Percentiles rank a stretch among this genome's conserved stretches.
Conservation (phyloP, 1,139 yeast genomes). For the Debaryomycetaceae sp. region DNA sequence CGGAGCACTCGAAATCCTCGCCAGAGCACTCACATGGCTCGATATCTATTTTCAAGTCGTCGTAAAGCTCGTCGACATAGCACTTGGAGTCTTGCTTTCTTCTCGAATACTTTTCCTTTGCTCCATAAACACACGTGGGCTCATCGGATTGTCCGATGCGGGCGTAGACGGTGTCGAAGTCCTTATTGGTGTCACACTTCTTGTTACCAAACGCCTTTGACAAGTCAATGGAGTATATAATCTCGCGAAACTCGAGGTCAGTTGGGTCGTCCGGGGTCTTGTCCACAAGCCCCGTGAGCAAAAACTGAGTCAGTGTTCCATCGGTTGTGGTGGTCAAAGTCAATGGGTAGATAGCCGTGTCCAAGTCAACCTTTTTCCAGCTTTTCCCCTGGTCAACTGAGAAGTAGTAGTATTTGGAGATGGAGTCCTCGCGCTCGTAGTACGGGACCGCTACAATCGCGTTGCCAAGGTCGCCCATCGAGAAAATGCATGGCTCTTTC, state of each 20-base stretch:
- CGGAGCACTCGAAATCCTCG: constrained; percentile 70
- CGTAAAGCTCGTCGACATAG: constrained; percentile 56
- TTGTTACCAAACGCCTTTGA: constrained; percentile 49
- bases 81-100: constrained; percentile 70
- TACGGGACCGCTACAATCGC: constrained; percentile 60
- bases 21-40: constrained; percentile 65
- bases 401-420: constrained; percentile 37
- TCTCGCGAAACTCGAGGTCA: constrained; percentile 15
- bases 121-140: constrained; percentile 73
- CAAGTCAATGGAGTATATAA: constrained; percentile 56
- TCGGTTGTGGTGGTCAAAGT: constrained; percentile 62
- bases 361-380: constrained; percentile 56
- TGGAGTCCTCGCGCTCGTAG: constrained; percentile 17
- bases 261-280: constrained; percentile 13
- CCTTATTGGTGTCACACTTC: constrained; percentile 45
- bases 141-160: constrained; percentile 42
- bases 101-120: constrained; percentile 59
- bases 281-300: constrained; percentile 46
- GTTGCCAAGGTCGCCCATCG: constrained; percentile 82
- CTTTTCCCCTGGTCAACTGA: constrained; percentile 73
- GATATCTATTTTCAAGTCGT: constrained; percentile 52
- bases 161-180: constrained; percentile 69
- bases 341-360: constrained; percentile 41
- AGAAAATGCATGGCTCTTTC: constrained; percentile 51
- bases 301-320: constrained; percentile 62